Conservation (phyloP, 2,329 filamentous ascomycete species). For the Blastomyces parvus region DNA sequence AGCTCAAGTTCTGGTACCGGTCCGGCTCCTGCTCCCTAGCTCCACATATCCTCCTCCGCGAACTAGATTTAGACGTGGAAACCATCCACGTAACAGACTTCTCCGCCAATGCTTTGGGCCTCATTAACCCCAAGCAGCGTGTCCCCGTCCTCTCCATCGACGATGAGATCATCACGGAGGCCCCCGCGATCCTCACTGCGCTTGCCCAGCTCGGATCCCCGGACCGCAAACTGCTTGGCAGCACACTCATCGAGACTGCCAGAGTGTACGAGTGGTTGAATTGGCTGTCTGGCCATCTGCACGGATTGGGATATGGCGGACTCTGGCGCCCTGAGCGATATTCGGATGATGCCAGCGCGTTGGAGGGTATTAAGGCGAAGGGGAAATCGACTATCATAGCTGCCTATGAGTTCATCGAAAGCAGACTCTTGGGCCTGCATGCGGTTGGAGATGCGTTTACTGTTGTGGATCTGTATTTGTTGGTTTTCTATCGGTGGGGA, state of each 20-base stretch:
- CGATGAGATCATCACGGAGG: slow-evolving; percentile 26
- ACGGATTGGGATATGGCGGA: slow-evolving; percentile 22
- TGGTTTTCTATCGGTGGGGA: slow-evolving; percentile 28
- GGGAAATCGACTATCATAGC: slow-evolving; percentile 18
- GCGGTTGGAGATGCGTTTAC: slow-evolving; percentile 22
- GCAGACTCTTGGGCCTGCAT: slow-evolving; percentile 17
- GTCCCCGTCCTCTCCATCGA: slow-evolving; percentile 26
- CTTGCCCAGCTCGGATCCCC: slow-evolving; percentile 26
- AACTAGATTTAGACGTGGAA: slow-evolving; percentile 19
- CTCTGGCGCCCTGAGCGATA: slow-evolving; percentile 22
- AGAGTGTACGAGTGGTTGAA: slow-evolving; percentile 30
- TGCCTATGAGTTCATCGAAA: slow-evolving; percentile 21
- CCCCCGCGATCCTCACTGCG: slow-evolving; percentile 25
- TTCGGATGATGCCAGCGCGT: slow-evolving; percentile 17
- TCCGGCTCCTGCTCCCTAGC: slow-evolving; percentile 26
- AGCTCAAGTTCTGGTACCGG: slow-evolving; percentile 22
- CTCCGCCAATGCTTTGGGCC: slow-evolving; percentile 16
- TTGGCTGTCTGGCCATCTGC: slow-evolving; percentile 27
- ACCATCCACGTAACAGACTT: slow-evolving; percentile 11
- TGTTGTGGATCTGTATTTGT: slow-evolving; percentile 28
- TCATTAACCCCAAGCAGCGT: slow-evolving; percentile 27
- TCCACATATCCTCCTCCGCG: slow-evolving; percentile 26
- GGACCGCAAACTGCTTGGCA: slow-evolving; percentile 22
- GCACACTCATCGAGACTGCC: slow-evolving; percentile 22
- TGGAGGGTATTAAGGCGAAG: slow-evolving; percentile 18